Evolutionary conservation across 257 asterid species (phyloP), one percentile per base, ranked within the genome.

Genomic region (Parsonsia alboflavescens): DNA sequence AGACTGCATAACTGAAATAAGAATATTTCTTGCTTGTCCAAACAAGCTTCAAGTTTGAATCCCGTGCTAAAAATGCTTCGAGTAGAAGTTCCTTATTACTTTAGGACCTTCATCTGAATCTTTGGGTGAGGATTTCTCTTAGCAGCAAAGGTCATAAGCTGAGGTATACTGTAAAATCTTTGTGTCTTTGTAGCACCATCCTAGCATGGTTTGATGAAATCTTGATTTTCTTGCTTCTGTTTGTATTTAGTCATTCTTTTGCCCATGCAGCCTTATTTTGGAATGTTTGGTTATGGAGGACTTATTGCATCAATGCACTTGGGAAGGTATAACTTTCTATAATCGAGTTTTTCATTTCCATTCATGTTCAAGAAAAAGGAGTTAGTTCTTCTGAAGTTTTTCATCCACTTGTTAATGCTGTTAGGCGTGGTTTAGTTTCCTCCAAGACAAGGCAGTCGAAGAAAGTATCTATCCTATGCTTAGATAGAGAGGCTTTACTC

Each of bases 281-380:
- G 97, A 68, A 87, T 92, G 96, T 92, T 86, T 52, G 96, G 97
- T 13, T 88, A 85, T 79, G 97, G 97, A 61, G 97, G 96, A 73
- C 82, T 90, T 41, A 81, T 90, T 46, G 95, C 97, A 33, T 81
- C 96, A 10, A 92, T 92, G 93, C 85, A 86, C 71, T 80, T 92
- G 73, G 97, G 97, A 79, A 86, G 93, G 97, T 90, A 87, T 72
- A 78, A 46, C 50, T 54, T 66, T 30, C 70, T 36, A 30, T 66
- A 76, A 66, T 53, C 70, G 74, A 68, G 73, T 73, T 74, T 53
- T 30, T 46, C 74, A 26, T 13, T 65, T 77, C 65, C 68, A 42
- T 53, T 75, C 46, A 64, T 48, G 50, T 46, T 33, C 9, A 33
- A 7, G 13, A 57, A 56, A 44, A 70, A 74, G 50, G 46, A 17